Evolutionary conservation across 148 eudicot species (phyloP).

Genomic region (Vaccinium myrtillus): DNA sequence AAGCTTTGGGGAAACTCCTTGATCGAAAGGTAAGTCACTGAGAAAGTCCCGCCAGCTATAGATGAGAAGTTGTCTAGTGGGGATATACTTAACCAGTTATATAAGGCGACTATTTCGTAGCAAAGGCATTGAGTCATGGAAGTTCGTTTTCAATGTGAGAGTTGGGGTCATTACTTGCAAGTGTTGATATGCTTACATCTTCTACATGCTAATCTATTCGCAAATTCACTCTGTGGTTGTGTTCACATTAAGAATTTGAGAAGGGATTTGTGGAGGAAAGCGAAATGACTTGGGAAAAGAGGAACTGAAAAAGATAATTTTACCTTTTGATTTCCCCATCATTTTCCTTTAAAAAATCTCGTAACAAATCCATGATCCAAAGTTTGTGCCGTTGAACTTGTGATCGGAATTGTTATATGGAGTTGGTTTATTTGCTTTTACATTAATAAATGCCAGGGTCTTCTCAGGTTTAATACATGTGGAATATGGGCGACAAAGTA

Average conservation of each 20-base stretch:
- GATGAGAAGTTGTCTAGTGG: not conserved
- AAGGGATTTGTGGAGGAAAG: too few species aligned
- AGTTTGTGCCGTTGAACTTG: too few species aligned
- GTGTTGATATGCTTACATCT: not conserved
- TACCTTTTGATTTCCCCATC: not conserved
- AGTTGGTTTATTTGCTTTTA: too few species aligned
- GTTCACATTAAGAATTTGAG: not conserved
- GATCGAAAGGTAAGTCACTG: not conserved
- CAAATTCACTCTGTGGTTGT: not conserved
- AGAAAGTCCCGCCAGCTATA: not conserved
- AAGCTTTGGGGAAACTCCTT: constrained; percentile 15
- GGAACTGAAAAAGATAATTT: too few species aligned
- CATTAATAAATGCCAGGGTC: too few species aligned
- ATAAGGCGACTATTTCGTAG: not conserved
- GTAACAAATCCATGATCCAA: too few species aligned
- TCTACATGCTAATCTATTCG: not conserved
- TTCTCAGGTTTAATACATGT: too few species aligned
- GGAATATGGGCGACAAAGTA: too few species aligned
- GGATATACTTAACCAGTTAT: not conserved
- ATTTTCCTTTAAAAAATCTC: not conserved
- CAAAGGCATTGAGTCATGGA: not conserved
- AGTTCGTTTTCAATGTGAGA: not conserved
- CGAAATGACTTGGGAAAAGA: too few species aligned
- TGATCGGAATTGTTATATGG: too few species aligned
- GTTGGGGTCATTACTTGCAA: not conserved